phyloP scores from a whole-genome alignment of 768 basidiomycete species.

The Russula sp. region DNA sequence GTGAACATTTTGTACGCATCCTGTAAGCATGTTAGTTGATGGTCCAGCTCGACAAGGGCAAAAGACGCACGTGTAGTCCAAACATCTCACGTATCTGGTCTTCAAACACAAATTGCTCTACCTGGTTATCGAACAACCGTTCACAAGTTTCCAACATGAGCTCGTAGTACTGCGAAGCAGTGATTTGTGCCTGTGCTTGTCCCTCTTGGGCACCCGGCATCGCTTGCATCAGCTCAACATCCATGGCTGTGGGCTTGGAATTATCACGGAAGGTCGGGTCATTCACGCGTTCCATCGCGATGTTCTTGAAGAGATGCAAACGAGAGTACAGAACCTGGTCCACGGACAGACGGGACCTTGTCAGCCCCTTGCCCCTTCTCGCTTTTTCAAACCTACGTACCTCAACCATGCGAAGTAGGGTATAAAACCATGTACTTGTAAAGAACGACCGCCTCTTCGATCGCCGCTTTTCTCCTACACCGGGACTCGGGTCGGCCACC shows the following conservation, averaged over 20 bases:
- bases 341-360: not conserved
- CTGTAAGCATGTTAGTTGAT: constrained; percentile 31
- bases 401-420: constrained; percentile 78
- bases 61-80: constrained; percentile 56
- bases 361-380: not conserved
- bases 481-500: not conserved
- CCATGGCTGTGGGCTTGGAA: constrained; percentile 35
- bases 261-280: constrained; percentile 26
- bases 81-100: constrained; percentile 87
- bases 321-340: constrained; percentile 76
- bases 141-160: constrained; percentile 84
- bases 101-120: constrained; percentile 83
- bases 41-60: not conserved
- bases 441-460: constrained; percentile 64
- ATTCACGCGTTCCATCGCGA: constrained; percentile 45
- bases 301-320: constrained; percentile 70
- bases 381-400: constrained; percentile 38
- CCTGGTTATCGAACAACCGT: constrained; percentile 84
- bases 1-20: no score
- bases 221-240: constrained; percentile 34
- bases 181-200: constrained; percentile 29
- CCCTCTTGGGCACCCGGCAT: constrained; percentile 24
- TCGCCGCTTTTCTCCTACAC: constrained; percentile 26
- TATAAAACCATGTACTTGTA: constrained; percentile 86
- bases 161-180: constrained; percentile 70